These are phyloP conservation scores for Pseudogymnoascus sp. DNA, from an alignment of 2,329 filamentous ascomycete genomes.

Conservation along the genomic window DNA sequence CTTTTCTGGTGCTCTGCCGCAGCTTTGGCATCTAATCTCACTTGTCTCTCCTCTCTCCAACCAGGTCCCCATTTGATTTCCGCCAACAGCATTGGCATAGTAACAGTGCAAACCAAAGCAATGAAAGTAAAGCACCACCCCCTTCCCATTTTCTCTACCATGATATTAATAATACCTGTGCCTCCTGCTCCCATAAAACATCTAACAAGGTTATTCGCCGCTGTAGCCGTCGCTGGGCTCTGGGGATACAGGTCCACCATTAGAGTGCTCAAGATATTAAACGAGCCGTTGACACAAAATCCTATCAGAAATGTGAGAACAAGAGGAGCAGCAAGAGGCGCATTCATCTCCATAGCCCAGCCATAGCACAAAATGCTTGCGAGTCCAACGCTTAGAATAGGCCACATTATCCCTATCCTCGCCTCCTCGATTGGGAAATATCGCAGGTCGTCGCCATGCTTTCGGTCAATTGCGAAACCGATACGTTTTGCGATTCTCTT, in stretches of 20 bases:
- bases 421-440: slow-evolving; percentile 31
- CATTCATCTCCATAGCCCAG: slow-evolving; percentile 47
- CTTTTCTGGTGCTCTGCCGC: slow-evolving; percentile 24
- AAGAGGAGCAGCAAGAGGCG: slow-evolving; percentile 47
- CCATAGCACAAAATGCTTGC: slow-evolving; percentile 48
- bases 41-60: slow-evolving; percentile 45
- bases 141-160: slow-evolving; percentile 13
- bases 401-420: slow-evolving; percentile 47
- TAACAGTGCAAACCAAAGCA: slow-evolving; percentile 41
- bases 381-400: slow-evolving; percentile 48
- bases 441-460: slow-evolving; percentile 40
- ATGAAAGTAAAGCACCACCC: slow-evolving; percentile 34
- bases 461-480: slow-evolving; percentile 44
- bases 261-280: slow-evolving; percentile 39
- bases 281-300: slow-evolving; percentile 52
- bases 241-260: slow-evolving; percentile 11
- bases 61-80: slow-evolving; percentile 42
- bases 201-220: slow-evolving; percentile 9
- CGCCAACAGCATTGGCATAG: slow-evolving; percentile 43
- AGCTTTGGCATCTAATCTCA: slow-evolving; percentile 31
- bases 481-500: slow-evolving; percentile 55
- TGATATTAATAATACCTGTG: slow-evolving; percentile 6
- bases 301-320: slow-evolving; percentile 52
- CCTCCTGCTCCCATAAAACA: slow-evolving; percentile 10
- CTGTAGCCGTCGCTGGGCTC: slow-evolving; percentile 9